phyloP scores from a whole-genome alignment of 78 protist species.

The Tieghemostelium lacteum region DNA sequence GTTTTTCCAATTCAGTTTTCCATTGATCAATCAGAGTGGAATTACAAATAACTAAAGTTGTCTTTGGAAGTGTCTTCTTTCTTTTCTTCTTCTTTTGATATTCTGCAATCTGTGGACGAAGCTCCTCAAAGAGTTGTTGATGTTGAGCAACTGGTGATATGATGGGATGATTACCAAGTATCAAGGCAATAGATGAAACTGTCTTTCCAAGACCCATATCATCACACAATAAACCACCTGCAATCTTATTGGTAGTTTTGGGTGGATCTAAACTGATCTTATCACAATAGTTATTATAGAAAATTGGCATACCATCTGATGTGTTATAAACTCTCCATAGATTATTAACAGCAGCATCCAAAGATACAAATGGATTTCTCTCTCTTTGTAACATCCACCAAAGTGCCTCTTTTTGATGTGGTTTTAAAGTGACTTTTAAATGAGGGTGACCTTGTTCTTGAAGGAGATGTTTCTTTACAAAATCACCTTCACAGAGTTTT shows the following conservation, averaged over 20 bases:
- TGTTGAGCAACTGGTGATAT: conserved; percentile 18
- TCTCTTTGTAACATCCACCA: conserved; percentile 75
- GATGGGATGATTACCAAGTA: conserved; percentile 36
- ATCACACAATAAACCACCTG: conserved; percentile 78
- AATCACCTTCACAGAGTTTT: not conserved
- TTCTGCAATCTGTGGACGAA: not conserved
- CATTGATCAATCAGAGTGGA: conserved; percentile 20
- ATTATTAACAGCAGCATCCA: not conserved
- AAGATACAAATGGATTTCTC: conserved; percentile 25
- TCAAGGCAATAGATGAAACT: conserved; percentile 50
- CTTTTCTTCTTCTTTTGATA: not conserved
- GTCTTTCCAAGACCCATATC: conserved; percentile 89
- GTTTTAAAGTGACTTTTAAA: not conserved
- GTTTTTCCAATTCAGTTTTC: conserved; percentile 41
- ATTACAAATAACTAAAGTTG: conserved; percentile 72
- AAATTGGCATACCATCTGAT: conserved; percentile 1
- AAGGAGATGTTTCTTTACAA: not conserved
- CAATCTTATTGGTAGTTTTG: conserved; percentile 22
- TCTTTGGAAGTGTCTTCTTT: not conserved
- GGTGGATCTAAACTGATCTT: conserved; percentile 25
- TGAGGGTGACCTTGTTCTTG: not conserved
- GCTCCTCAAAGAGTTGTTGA: not conserved
- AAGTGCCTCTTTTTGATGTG: conserved; percentile 46
- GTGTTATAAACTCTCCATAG: conserved; percentile 22
- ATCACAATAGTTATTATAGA: conserved; percentile 42